These are phyloP conservation scores for Globisporangium megalacanthum DNA, from an alignment of 352 stramenopile species.

Conservation along the genomic window DNA sequence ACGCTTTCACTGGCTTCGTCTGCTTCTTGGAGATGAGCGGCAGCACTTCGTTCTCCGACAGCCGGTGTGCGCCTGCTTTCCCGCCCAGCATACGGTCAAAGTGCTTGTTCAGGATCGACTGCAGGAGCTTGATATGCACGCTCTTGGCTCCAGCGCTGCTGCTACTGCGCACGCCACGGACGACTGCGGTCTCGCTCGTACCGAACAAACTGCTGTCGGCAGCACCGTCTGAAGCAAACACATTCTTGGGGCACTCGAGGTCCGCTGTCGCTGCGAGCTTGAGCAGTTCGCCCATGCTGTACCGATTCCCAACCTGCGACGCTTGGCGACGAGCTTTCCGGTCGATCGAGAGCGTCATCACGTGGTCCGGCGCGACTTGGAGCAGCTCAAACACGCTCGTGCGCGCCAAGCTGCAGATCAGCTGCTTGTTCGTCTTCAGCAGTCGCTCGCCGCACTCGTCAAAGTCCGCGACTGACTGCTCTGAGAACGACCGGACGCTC, in stretches of 20 bases:
- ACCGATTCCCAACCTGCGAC: conserved; percentile 27
- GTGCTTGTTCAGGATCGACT: conserved; percentile 45
- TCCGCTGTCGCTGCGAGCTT: conserved; percentile 46
- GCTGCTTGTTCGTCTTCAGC: conserved; percentile 31
- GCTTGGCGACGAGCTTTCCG: conserved; percentile 9
- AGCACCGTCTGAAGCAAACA: conserved; percentile 18
- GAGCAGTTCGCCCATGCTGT: conserved; percentile 48
- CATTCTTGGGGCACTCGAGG: conserved; percentile 41
- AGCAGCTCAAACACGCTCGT: conserved; percentile 60
- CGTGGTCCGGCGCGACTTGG: conserved; percentile 46
- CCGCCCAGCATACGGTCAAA: conserved; percentile 29
- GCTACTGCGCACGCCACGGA: not conserved
- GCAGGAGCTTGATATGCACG: conserved; percentile 31
- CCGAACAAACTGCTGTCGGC: conserved; percentile 5
- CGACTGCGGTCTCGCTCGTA: conserved; percentile 1
- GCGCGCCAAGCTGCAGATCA: conserved; percentile 56
- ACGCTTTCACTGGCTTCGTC: conserved; percentile 22
- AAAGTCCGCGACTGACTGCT: conserved; percentile 41
- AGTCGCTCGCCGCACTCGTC: conserved; percentile 27
- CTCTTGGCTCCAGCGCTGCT: conserved; percentile 8
- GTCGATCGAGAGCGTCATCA: conserved; percentile 47
- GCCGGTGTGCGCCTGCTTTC: conserved; percentile 14
- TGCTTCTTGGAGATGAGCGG: conserved; percentile 30
- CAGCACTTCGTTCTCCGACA: conserved; percentile 13
- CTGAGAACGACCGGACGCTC: conserved; percentile 16